Conservation (phyloP, 2,329 filamentous ascomycete species). For the Orbilia oligospora region DNA sequence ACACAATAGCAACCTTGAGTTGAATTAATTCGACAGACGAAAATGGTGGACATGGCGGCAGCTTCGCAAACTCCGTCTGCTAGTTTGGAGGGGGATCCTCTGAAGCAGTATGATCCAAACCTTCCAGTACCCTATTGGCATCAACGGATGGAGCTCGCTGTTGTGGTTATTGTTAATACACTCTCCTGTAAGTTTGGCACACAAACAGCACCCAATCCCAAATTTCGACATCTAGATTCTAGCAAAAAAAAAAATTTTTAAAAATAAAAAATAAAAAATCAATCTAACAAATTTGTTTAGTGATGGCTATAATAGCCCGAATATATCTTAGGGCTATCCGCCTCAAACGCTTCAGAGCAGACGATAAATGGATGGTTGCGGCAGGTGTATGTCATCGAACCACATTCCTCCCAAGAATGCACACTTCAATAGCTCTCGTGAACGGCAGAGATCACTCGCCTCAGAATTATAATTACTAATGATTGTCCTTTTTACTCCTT, state of each 20-base stretch:
- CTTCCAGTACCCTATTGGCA: constrained; percentile 63
- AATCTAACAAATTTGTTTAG: constrained; percentile 45
- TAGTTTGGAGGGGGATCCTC: constrained; percentile 25
- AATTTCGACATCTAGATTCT: too few relatives aligned
- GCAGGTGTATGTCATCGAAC: constrained; percentile 63
- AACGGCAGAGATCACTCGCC: background rate
- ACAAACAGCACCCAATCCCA: background rate
- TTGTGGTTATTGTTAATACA: constrained; percentile 63
- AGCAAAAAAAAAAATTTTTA: background rate
- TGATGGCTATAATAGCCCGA: constrained; percentile 63
- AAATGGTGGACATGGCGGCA: constrained; percentile 19
- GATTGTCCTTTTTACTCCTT: background rate
- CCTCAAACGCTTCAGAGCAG: constrained; percentile 63
- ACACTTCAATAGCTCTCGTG: constrained; percentile 11
- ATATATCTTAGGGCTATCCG: constrained; percentile 63
- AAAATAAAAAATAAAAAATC: constrained; percentile 2
- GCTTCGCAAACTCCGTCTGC: constrained; percentile 25
- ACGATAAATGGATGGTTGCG: constrained; percentile 65
- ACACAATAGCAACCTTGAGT: constrained; percentile 29
- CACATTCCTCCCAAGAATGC: constrained; percentile 27
- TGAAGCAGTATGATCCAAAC: constrained; percentile 63
- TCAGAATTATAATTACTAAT: constrained; percentile 5
- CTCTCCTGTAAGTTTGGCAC: constrained; percentile 64
- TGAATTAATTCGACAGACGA: background rate
- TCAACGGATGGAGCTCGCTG: constrained; percentile 64